Conservation (phyloP, 2,329 filamentous ascomycete species). For the Akanthomyces lecanii region DNA sequence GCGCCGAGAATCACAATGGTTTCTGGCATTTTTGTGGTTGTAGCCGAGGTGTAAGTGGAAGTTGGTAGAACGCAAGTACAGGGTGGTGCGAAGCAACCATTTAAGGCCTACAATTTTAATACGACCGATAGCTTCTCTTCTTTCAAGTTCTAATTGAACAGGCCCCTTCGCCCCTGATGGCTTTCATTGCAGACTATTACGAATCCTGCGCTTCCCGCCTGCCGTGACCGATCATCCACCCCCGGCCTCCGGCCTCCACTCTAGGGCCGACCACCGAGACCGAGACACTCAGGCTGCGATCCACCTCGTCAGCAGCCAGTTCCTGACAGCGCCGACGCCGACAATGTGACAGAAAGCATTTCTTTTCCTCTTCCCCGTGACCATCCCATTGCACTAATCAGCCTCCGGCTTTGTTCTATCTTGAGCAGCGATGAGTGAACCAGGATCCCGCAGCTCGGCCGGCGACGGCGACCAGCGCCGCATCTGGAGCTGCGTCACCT, state of each 20-base stretch:
- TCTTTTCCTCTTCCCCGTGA: not conserved
- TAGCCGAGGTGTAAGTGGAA: not conserved
- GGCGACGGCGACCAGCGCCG: slow-evolving; percentile 20
- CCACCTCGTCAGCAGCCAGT: not conserved
- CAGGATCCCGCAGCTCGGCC: not conserved
- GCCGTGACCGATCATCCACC: not conserved
- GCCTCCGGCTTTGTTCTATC: not conserved
- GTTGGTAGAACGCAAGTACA: no score
- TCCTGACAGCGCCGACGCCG: not conserved
- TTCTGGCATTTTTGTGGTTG: slow-evolving; percentile 37
- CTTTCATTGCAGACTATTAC: not conserved
- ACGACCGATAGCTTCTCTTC: no score
- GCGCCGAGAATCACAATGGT: slow-evolving; percentile 51
- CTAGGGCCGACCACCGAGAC: slow-evolving; percentile 1
- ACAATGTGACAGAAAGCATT: not conserved
- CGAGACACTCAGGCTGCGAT: not conserved
- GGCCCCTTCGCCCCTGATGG: not conserved
- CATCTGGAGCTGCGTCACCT: slow-evolving; percentile 31
- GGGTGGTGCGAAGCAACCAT: no score
- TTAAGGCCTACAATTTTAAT: no score
- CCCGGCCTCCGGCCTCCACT: not conserved
- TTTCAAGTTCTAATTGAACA: not conserved
- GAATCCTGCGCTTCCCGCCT: not conserved
- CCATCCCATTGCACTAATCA: not conserved
- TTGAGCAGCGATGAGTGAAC: not conserved